phyloP scores from a whole-genome alignment of 306 rosid species.

The Inga leiocalycina region DNA sequence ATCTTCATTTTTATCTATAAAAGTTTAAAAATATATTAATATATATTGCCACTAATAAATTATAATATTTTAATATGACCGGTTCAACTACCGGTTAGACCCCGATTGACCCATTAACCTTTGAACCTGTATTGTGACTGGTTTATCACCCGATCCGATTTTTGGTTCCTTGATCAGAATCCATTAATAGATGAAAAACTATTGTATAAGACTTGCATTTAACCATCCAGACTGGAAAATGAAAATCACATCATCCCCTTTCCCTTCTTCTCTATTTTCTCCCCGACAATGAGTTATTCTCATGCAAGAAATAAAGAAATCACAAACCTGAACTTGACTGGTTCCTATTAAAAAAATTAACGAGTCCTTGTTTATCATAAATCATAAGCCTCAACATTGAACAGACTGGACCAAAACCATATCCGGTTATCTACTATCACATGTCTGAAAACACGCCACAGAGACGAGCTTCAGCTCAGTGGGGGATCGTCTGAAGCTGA shows the following conservation, averaged over 20 bases:
- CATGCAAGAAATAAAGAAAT: neutral
- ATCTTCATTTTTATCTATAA: no score
- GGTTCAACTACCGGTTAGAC: no score
- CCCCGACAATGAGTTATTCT: neutral
- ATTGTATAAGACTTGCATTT: neutral
- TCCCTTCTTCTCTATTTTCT: neutral
- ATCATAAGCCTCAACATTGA: conserved; percentile 10
- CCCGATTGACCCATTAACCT: no score
- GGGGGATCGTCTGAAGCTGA: conserved; percentile 19
- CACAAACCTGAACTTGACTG: conserved; percentile 1
- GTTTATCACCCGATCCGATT: no score
- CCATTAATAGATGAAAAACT: neutral
- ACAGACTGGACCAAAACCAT: conserved; percentile 16
- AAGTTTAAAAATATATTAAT: no score
- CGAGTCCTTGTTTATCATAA: conserved; percentile 1
- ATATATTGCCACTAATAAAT: no score
- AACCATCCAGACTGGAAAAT: neutral
- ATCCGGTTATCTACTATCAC: conserved; percentile 14
- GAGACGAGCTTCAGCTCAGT: conserved; percentile 31
- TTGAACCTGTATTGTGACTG: no score
- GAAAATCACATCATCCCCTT: neutral
- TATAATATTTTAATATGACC: no score
- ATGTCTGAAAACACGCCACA: conserved; percentile 22
- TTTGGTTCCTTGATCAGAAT: neutral
- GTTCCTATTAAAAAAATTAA: neutral